Percentiles rank a stretch among this genome's conserved stretches.
phyloP scores from a whole-genome alignment of 371 early-diverging fungal species.

The Sporodiniella umbellata region DNA sequence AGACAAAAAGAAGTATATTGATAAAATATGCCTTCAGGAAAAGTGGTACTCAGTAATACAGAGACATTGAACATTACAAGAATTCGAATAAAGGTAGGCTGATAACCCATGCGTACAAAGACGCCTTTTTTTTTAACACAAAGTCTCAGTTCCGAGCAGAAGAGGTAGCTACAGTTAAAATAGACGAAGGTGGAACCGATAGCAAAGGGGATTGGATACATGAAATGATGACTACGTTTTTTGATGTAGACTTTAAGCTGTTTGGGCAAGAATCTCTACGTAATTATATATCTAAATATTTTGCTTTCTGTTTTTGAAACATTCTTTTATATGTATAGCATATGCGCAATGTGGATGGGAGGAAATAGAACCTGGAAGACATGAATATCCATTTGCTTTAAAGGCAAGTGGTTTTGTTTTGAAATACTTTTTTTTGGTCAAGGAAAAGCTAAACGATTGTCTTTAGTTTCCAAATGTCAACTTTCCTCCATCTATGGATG shows the following conservation, averaged over 20 bases:
- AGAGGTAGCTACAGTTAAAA: conserved; percentile 43
- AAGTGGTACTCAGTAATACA: conserved; percentile 27
- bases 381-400: conserved; percentile 52
- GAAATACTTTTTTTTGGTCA: background rate
- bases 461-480: conserved; percentile 40
- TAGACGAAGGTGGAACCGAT: conserved; percentile 38
- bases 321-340: conserved; percentile 12
- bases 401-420: conserved; percentile 28
- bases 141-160: conserved; percentile 43
- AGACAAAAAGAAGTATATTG: too few species aligned
- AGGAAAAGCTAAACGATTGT: too few species aligned
- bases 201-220: conserved; percentile 40
- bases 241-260: conserved; percentile 45
- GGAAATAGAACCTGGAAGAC: conserved; percentile 42
- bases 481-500: conserved; percentile 38
- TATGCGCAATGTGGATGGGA: conserved; percentile 48
- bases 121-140: background rate
- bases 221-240: conserved; percentile 43
- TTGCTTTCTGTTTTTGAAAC: too few species aligned
- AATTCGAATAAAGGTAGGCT: conserved; percentile 38
- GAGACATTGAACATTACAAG: conserved; percentile 40
- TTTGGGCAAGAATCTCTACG: conserved; percentile 43
- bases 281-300: conserved; percentile 16
- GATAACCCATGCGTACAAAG: too few species aligned
- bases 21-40: too few species aligned